Evolutionary conservation across 805 yeast genomes (phyloP).

Genomic region (Candida namnaoensis): DNA sequence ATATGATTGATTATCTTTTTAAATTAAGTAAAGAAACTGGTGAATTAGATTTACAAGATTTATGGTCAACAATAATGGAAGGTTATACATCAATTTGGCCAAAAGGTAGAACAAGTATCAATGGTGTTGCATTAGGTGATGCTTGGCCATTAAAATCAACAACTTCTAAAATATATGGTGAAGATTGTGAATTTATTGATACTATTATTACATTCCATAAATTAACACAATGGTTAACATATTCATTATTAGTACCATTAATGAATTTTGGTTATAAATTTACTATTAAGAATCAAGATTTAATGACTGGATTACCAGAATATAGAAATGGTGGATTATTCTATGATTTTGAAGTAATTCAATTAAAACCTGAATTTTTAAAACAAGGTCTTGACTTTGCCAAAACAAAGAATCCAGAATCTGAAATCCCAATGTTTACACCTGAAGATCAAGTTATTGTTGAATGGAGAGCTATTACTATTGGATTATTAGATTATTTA

Average conservation of each 20-base stretch:
- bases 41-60: constrained; percentile 30
- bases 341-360: constrained; percentile 44
- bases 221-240: constrained; percentile 59
- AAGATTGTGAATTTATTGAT: constrained; percentile 16
- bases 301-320: constrained; percentile 52
- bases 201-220: constrained; percentile 55
- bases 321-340: constrained; percentile 59
- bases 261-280: constrained; percentile 33
- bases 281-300: constrained; percentile 24
- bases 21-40: constrained; percentile 9
- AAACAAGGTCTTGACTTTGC: constrained; percentile 29
- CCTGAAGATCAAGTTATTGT: constrained; percentile 55
- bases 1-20: constrained; percentile 39
- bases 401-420: constrained; percentile 15
- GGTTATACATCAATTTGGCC: constrained; percentile 58
- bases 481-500: constrained; percentile 45
- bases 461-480: constrained; percentile 60
- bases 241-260: constrained; percentile 48
- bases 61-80: constrained; percentile 51
- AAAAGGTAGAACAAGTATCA: constrained; percentile 39
- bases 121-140: constrained; percentile 50
- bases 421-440: constrained; percentile 36
- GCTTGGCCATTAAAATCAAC: constrained; percentile 44
- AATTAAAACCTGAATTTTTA: constrained; percentile 32
- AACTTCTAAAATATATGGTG: constrained; percentile 9